Base-by-base conservation (phyloP, 805 yeast species). In the Clavispora fructus region DNA sequence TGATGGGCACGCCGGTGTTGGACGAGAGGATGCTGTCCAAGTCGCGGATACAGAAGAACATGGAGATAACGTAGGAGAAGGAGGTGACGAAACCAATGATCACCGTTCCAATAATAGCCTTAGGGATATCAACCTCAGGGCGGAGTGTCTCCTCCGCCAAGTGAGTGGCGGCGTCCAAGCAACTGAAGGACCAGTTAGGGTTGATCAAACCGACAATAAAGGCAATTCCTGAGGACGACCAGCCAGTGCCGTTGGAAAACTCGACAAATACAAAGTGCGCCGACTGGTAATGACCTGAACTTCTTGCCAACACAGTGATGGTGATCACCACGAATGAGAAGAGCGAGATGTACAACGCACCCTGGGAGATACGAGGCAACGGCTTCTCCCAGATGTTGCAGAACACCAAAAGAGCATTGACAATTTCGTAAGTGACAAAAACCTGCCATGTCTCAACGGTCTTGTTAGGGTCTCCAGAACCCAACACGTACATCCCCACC, bases 141-240 rank as follows among this genome's bases (percentile, higher is more conserved):
- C 74, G 68, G 33, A 73, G 66, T 32, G 74, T 74, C 57, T 83
- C 89, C 58, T 84, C 90, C 19, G 85, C 81, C 75, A 84, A 72
- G 56, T 83, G 89, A 3, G 87, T 80, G 2, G 87, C 87, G 47
- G 82, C 78, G 57, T 83, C 90, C 42, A 82, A 69, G 52, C 88
- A 82, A 26, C 81, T 73, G 66, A 82, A 82, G 9, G 83, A 78
- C 86, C 86, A 83, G 46, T 80, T 77, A 6, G 87, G 85, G 58
- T 82, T 82, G 53, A 83, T 76, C 41, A 83, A 63, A n/a, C 89
- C 88, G n/a, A 81, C 78, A 46, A 83, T 74, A 58, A 82, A 80
- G 0, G 86, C 84, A 61, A 82, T 74, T 27, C 78, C 87, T 1
- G 77, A 53, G 2, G 77, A 68, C 9, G 67, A 53, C 85, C 87